These are phyloP conservation scores for Begonia masoniana DNA, from an alignment of 306 rosid genomes.

Conservation along the genomic window DNA sequence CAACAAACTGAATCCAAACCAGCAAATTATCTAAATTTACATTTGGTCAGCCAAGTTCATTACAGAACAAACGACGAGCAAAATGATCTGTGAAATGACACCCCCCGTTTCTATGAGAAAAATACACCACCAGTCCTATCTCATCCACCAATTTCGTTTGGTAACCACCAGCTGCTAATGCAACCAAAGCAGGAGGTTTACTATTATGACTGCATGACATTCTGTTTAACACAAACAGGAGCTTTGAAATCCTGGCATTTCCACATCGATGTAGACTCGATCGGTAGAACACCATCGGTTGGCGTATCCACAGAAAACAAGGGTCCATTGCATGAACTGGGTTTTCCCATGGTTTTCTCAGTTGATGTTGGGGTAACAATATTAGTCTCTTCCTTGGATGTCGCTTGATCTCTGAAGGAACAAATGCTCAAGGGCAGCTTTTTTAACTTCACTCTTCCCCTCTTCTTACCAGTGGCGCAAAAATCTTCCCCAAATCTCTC, in stretches of 20 bases:
- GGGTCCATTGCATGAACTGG: slow-evolving; percentile 32
- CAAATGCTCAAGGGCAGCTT: slow-evolving; percentile 73
- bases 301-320: slow-evolving; percentile 52
- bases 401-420: slow-evolving; percentile 46
- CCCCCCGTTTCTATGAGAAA: slow-evolving; percentile 29
- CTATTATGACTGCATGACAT: slow-evolving; percentile 54
- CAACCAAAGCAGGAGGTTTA: slow-evolving; percentile 12
- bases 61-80: slow-evolving; percentile 29
- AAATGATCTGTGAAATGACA: slow-evolving; percentile 26
- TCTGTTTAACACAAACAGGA: slow-evolving; percentile 57
- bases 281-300: slow-evolving; percentile 38
- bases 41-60: slow-evolving; percentile 48
- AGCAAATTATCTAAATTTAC: slow-evolving; percentile 43
- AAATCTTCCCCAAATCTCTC: slow-evolving; percentile 38
- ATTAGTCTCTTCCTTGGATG: slow-evolving; percentile 46
- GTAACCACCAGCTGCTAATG: neutral
- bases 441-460: slow-evolving; percentile 84
- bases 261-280: slow-evolving; percentile 58
- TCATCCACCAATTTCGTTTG: slow-evolving; percentile 48
- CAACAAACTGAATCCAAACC: slow-evolving; percentile 13
- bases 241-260: slow-evolving; percentile 75
- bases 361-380: slow-evolving; percentile 27
- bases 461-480: slow-evolving; percentile 52
- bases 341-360: slow-evolving; percentile 35
- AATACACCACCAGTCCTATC: slow-evolving; percentile 52